Percentiles rank a stretch among this genome's conserved stretches.
Evolutionary conservation across 441 rosid genomes (phyloP).

Genomic region (Arabidopsis lyrata): DNA sequence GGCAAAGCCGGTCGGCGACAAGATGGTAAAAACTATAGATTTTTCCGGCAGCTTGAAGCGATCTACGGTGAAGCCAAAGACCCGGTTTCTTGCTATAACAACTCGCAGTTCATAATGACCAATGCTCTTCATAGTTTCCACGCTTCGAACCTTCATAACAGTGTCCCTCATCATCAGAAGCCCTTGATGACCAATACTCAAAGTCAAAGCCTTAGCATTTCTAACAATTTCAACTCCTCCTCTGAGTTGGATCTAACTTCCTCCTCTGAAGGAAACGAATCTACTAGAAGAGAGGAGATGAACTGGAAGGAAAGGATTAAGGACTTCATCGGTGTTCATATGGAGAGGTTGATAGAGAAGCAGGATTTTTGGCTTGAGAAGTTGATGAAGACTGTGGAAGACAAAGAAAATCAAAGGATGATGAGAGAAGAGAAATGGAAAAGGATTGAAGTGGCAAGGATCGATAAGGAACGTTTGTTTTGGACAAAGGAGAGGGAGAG

Average conservation of each 20-base stretch:
- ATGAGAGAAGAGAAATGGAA: constrained; percentile 79
- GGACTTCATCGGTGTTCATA: constrained; percentile 66
- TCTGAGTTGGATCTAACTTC: constrained; percentile 54
- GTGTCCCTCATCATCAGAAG: not conserved
- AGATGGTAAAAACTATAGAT: constrained; percentile 87
- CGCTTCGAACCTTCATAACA: not conserved
- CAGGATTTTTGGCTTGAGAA: constrained; percentile 82
- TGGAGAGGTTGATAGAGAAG: constrained; percentile 73
- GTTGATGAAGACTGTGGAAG: constrained; percentile 62
- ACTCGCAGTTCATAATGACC: constrained; percentile 39
- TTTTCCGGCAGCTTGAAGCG: constrained; percentile 88
- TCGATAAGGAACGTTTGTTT: constrained; percentile 64
- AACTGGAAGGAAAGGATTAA: constrained; percentile 68
- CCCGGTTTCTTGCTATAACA: constrained; percentile 36
- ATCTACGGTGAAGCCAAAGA: constrained; percentile 70
- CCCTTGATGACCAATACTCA: constrained; percentile 44
- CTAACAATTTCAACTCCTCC: constrained; percentile 55
- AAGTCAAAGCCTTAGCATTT: constrained; percentile 72
- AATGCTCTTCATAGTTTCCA: constrained; percentile 41
- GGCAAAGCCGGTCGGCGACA: constrained; percentile 83
- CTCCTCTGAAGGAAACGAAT: constrained; percentile 58
- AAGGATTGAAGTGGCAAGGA: constrained; percentile 62
- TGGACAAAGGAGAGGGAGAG: constrained; percentile 81
- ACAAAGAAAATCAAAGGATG: constrained; percentile 68
- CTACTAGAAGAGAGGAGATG: constrained; percentile 51